phyloP scores from a whole-genome alignment of 352 stramenopile species.

The Phytophthora hibernalis region DNA sequence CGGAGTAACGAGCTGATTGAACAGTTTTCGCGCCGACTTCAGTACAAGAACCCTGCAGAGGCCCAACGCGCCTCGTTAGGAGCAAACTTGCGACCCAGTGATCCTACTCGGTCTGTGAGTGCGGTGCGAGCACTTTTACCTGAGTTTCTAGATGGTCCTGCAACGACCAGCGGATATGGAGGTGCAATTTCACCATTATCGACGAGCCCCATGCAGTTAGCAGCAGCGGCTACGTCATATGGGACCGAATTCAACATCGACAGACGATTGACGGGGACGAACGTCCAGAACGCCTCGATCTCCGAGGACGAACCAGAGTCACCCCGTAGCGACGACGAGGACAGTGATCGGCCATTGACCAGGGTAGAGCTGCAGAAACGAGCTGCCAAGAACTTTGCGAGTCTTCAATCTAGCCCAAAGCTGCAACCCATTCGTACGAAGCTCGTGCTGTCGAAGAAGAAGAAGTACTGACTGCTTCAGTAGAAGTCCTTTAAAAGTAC shows the following conservation, averaged over 20 bases:
- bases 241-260: conserved; percentile 24
- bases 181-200: conserved; percentile 16
- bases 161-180: conserved; percentile 12
- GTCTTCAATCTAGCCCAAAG: conserved; percentile 58
- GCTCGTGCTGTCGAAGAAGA: conserved; percentile 45
- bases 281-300: conserved; percentile 47
- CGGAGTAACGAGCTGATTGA: conserved; percentile 83
- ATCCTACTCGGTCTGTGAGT: conserved; percentile 63
- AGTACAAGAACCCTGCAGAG: conserved; percentile 74
- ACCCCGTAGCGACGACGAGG: conserved; percentile 67
- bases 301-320: conserved; percentile 52
- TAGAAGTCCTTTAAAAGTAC: too few species aligned
- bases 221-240: not conserved
- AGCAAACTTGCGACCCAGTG: conserved; percentile 70
- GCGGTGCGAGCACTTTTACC: conserved; percentile 57
- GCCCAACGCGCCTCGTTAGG: conserved; percentile 60
- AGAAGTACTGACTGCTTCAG: conserved; percentile 36
- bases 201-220: conserved; percentile 12
- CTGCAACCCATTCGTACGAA: conserved; percentile 45
- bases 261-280: conserved; percentile 16
- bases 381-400: conserved; percentile 59
- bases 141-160: conserved; percentile 34
- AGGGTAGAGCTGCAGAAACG: conserved; percentile 69
- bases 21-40: conserved; percentile 72
- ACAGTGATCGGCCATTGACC: conserved; percentile 67